Base-by-base conservation (phyloP, 1,139 yeast genomes). In the Suhomyces yuchorum region DNA sequence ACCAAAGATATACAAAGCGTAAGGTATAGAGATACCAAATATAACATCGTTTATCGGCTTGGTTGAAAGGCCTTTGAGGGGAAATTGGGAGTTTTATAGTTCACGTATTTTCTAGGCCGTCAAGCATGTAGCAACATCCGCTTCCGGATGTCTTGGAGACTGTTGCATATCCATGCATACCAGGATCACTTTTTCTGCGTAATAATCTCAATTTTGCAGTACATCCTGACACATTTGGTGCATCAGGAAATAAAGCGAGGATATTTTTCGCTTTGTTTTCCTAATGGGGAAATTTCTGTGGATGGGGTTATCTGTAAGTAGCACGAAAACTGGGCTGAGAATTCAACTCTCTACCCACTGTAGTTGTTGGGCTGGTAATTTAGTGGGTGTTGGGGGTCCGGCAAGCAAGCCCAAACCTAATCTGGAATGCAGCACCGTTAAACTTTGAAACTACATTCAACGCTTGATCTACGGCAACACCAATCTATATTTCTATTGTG, bases 1-100 rank as follows among this genome's bases (percentile, higher is more conserved):
- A 42, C 45, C n/a, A 51, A 20, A 7, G 44, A 30, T 18, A 48
- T 19, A 11, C 14, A 36, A 6, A 48, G n/a, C 11, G 43, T 22
- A 8, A 48, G 8, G n/a, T 30, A 40, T 18, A 40, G 37, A 8
- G 37, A 22, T 5, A 37, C 26, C 20, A 12, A 22, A n/a, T 11
- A 8, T 30, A 38, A 36, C 45, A 42, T 42, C 14, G 3, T 2
- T 26, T n/a, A n/a, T n/a, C n/a, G n/a, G n/a, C n/a, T n/a, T n/a
- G n/a, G 30, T 4, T 26, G n/a, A 4, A n/a, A 4, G 30, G 11
- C 14, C 4, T n/a, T 11, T 26, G 30, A 11, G 30, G 30, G 28
- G 30, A n/a, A 26, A 11, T 26, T 14, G 8, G 19, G 18, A 4
- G 19, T 30, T 30, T 3, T 14, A 30, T 30, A 30, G 8, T 18